A percentile compares a stretch with the other conserved stretches of the same genome.
phyloP scores from a whole-genome alignment of 768 basidiomycete genomes.

The Atractiella rhizophila region DNA sequence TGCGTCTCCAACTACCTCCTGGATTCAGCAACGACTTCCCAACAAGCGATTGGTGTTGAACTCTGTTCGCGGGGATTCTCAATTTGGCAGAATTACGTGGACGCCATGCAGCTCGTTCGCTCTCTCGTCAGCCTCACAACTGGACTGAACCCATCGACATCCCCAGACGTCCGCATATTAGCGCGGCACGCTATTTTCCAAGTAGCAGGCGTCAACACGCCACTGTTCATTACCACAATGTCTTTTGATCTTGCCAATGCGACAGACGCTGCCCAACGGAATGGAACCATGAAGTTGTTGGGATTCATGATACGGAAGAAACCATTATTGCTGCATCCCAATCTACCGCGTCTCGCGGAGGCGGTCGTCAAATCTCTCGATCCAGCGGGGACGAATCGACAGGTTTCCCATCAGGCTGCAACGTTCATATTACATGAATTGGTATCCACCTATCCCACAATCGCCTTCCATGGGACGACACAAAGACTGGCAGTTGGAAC shows the following conservation, averaged over 20 bases:
- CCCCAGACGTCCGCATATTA: slow-evolving; percentile 35
- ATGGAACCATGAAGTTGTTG: slow-evolving; percentile 71
- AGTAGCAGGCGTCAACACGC: slow-evolving; percentile 57
- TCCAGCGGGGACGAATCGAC: slow-evolving; percentile 46
- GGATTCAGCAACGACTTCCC: slow-evolving; percentile 27
- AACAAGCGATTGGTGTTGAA: slow-evolving; percentile 53
- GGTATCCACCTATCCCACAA: slow-evolving; percentile 74
- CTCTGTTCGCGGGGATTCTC: slow-evolving; percentile 72
- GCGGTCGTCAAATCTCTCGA: slow-evolving; percentile 91
- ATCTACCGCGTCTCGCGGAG: slow-evolving; percentile 63
- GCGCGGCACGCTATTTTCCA: slow-evolving; percentile 61
- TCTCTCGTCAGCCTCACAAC: slow-evolving; percentile 60
- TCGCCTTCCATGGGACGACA: slow-evolving; percentile 70
- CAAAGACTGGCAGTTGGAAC: slow-evolving; percentile 86
- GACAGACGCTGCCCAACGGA: slow-evolving; percentile 43
- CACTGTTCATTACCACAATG: slow-evolving; percentile 79
- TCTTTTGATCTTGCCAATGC: slow-evolving; percentile 50
- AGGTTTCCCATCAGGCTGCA: slow-evolving; percentile 67
- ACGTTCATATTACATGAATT: slow-evolving; percentile 73
- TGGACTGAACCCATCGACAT: slow-evolving; percentile 35
- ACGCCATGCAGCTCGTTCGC: slow-evolving; percentile 65
- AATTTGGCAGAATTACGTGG: slow-evolving; percentile 82
- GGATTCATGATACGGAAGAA: slow-evolving; percentile 72
- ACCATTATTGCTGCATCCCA: slow-evolving; percentile 57
- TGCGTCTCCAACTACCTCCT: slow-evolving; percentile 57